Percentiles rank a stretch among this genome's conserved stretches.
phyloP scores from a whole-genome alignment of 2,329 filamentous ascomycete species.

The Aspergillus puulaauensis region DNA sequence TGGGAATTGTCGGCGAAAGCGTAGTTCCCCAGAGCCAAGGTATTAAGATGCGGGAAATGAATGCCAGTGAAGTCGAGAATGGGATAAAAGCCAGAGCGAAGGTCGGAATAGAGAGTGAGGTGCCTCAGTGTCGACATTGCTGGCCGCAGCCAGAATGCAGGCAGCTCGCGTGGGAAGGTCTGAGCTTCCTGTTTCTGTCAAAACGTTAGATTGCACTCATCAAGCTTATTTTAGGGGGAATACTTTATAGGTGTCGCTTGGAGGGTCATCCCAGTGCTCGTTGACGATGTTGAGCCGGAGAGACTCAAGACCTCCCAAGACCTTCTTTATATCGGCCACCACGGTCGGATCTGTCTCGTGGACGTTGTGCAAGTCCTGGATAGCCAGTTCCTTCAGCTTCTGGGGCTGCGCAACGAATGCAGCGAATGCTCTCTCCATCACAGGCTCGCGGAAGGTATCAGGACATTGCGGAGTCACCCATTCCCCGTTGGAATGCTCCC shows the following conservation, averaged over 20 bases:
- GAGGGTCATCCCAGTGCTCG: neutral
- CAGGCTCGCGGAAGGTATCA: neutral
- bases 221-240: neutral
- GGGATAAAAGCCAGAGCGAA: constrained; percentile 45
- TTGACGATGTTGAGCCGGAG: constrained; percentile 11
- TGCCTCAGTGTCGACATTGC: constrained; percentile 23
- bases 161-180: constrained; percentile 4
- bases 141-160: constrained; percentile 12
- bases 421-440: neutral
- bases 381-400: neutral
- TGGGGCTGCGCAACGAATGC: neutral
- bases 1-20: constrained; percentile 49
- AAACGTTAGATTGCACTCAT: neutral
- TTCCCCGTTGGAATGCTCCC: neutral
- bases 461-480: neutral
- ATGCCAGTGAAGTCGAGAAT: constrained; percentile 35
- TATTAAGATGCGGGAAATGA: constrained; percentile 42
- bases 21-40: constrained; percentile 43
- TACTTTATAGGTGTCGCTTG: neutral
- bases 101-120: constrained; percentile 40
- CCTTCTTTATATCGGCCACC: neutral
- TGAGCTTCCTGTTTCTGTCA: neutral
- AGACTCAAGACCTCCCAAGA: neutral
- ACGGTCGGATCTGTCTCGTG: neutral
- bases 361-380: constrained; percentile 7